Evolutionary conservation across 129 eudicot genomes (phyloP).

Genomic region (Flaveria ramosissima): DNA sequence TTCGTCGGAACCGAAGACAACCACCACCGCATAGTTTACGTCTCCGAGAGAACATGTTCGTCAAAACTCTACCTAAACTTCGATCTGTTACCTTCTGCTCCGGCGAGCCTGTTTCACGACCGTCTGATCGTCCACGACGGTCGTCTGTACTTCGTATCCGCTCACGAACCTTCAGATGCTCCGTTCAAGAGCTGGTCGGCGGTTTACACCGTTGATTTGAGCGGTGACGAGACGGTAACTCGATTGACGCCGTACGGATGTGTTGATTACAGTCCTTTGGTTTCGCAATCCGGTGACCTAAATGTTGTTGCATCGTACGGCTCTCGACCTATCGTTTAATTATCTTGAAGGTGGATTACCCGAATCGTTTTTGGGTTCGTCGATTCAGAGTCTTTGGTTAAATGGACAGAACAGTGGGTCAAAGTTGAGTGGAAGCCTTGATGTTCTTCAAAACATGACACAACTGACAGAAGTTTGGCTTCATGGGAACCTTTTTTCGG

Average conservation of each 20-base stretch:
- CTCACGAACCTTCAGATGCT: conserved; percentile 50
- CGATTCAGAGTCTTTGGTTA: too few species aligned
- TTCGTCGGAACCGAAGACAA: conserved; percentile 43
- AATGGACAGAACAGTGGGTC: too few species aligned
- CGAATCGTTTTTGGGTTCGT: too few species aligned
- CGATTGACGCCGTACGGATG: conserved; percentile 58
- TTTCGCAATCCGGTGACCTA: conserved; percentile 57
- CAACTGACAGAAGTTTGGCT: too few species aligned
- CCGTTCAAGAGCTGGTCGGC: conserved; percentile 78
- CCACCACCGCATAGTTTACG: conserved; percentile 40
- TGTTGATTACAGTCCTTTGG: conserved; percentile 72
- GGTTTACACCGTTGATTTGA: conserved; percentile 43
- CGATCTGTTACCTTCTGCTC: conserved; percentile 32
- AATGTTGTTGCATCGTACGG: conserved; percentile 76
- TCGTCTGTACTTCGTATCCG: conserved; percentile 56
- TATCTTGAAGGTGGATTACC: too few species aligned
- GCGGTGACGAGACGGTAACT: background rate
- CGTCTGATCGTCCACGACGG: conserved; percentile 49
- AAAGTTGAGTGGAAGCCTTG: too few species aligned
- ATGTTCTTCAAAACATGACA: too few species aligned
- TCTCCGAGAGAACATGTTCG: conserved; percentile 70
- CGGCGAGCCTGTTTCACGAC: conserved; percentile 63
- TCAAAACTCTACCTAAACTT: conserved; percentile 42
- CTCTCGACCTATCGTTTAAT: conserved; percentile 34
- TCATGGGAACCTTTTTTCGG: too few species aligned